A percentile compares a stretch with the other conserved stretches of the same genome.
Evolutionary conservation across 495 filamentous ascomycete genomes (phyloP).

Genomic region (Penicillium canariense): DNA sequence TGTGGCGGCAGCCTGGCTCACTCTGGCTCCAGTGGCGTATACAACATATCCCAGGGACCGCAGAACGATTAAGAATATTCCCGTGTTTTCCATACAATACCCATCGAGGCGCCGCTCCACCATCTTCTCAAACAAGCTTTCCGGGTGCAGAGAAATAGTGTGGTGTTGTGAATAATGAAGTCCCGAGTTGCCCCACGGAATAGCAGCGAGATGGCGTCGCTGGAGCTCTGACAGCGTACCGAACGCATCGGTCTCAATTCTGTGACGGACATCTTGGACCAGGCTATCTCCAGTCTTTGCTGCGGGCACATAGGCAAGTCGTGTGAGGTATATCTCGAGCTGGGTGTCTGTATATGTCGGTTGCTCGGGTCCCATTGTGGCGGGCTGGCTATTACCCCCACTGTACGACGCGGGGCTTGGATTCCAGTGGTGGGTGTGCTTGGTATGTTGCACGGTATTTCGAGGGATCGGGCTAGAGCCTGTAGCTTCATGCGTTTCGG

Average conservation of each 20-base stretch:
- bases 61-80: conserved; percentile 60
- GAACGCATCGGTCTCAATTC: conserved; percentile 23
- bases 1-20: conserved; percentile 25
- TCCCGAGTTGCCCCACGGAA: conserved; percentile 68
- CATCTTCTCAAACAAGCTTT: conserved; percentile 64
- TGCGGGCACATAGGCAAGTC: conserved; percentile 29
- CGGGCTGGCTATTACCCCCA: not conserved
- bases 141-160: conserved; percentile 54
- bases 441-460: too few species aligned
- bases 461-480: too few species aligned
- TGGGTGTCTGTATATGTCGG: conserved; percentile 30
- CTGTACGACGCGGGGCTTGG: not conserved
- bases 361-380: conserved; percentile 10
- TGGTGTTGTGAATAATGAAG: conserved; percentile 57
- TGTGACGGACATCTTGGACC: conserved; percentile 21
- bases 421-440: not conserved
- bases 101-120: conserved; percentile 64
- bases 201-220: conserved; percentile 50
- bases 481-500: too few species aligned
- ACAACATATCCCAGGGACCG: conserved; percentile 58
- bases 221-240: conserved; percentile 30
- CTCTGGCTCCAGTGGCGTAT: conserved; percentile 47
- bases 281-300: not conserved
- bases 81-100: conserved; percentile 77
- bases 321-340: conserved; percentile 34